Evolutionary conservation across 2,329 filamentous ascomycete species (phyloP), one percentile per base, ranked within the genome.

Genomic region (Pseudopithomyces maydicus): DNA sequence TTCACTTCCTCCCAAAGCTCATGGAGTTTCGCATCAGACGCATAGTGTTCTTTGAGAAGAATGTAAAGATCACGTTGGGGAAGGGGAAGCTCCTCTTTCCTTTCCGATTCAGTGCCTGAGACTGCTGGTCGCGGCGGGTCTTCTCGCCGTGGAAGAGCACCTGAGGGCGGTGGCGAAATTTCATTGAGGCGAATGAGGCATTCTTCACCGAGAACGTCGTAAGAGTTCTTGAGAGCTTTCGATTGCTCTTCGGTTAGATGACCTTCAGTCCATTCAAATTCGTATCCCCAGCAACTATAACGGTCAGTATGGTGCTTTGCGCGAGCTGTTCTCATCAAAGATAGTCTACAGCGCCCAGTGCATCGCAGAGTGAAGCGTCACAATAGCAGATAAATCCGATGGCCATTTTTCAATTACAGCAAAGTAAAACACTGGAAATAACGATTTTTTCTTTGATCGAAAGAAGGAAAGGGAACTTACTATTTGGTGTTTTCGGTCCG

Each of bases 131-230:
- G 58, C 43, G 56, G 65, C 23, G 64, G 67, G 47, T 68, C 72
- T 50, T 77, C 72, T 57, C 77, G 77, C 57, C 79, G 64, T 41
- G 76, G 70, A 52, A 80, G 60, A 49, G 68, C 67, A 54, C 70
- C 71, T 33, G 72, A 71, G 22, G 69, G 64, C 14, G 80, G 80
- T 64, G 82, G 82, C 53, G 83, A 85, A 52, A 92, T 82, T 17
- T 81, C 77, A 66, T 91, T 87, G 17, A 93, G 73, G 6, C 82
- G 79, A 56, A 87, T 81, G 15, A 91, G 77, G 56, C 86, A 88
- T 56, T 90, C 82, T 62, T 90, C 85, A 32, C 82, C 89, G 1
- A 92, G 77, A 7, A 79, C 80, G 73, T 94, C 91, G 69, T 90
- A 93, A 1, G 84, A 84, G 56, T 85, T 82, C 48, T 87, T 88